These are phyloP conservation scores for Yarrowia sp. DNA, from an alignment of 805 yeast genomes.

Conservation along the genomic window DNA sequence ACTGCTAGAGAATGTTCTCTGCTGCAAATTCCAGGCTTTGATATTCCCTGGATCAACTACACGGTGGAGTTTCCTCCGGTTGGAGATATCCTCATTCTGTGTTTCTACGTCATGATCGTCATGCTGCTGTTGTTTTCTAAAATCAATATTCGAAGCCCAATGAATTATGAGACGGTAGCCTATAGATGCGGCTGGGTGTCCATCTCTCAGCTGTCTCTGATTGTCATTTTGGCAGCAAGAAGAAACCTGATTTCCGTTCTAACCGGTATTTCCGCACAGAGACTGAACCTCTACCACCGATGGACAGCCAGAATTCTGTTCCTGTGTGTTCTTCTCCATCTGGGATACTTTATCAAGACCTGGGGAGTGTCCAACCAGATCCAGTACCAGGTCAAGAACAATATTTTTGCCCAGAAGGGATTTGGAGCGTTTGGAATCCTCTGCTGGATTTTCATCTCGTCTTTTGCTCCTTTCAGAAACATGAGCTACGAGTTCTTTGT, in stretches of 20 bases:
- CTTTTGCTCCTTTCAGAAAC: conserved; percentile 30
- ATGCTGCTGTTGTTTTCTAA: conserved; percentile 32
- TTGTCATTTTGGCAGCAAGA: conserved; percentile 33
- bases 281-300: conserved; percentile 35
- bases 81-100: conserved; percentile 4
- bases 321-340: conserved; percentile 33
- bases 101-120: conserved; percentile 30
- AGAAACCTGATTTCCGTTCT: conserved; percentile 30
- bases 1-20: conserved; percentile 8
- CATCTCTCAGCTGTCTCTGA: conserved; percentile 35
- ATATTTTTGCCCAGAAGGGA: conserved; percentile 31
- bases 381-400: conserved; percentile 27
- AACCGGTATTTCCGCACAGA: conserved; percentile 32
- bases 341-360: conserved; percentile 31
- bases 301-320: conserved; percentile 36
- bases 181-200: conserved; percentile 36
- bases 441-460: conserved; percentile 32
- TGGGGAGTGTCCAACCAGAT: conserved; percentile 31
- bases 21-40: conserved; percentile 11
- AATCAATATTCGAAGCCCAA: conserved; percentile 14
- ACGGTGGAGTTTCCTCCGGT: conserved; percentile 19
- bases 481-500: conserved; percentile 34
- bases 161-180: conserved; percentile 32
- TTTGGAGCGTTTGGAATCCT: conserved; percentile 33
- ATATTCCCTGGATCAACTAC: conserved; percentile 4